phyloP scores from a whole-genome alignment of 2,329 filamentous ascomycete species.

The Gnomoniopsis sp. region DNA sequence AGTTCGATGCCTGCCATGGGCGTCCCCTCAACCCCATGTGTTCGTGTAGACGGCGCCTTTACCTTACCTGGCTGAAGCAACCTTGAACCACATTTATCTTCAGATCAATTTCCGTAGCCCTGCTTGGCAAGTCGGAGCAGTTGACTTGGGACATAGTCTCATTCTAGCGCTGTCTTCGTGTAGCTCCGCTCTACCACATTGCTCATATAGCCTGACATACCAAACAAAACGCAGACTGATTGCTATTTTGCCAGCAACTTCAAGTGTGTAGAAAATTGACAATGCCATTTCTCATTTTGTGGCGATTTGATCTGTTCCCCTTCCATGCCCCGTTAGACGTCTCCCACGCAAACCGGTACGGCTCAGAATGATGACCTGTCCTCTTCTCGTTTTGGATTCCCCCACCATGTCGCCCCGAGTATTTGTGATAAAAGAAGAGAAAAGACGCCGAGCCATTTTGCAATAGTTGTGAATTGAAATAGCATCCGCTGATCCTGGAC shows the following conservation, averaged over 20 bases:
- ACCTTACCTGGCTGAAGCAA: no score
- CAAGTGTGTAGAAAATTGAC: background rate
- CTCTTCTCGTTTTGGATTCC: background rate
- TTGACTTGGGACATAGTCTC: no score
- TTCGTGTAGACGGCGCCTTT: no score
- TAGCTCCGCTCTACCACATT: no score
- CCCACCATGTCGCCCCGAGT: background rate
- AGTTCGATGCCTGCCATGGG: background rate
- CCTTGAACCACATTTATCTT: no score
- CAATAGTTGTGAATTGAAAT: background rate
- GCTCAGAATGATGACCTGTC: background rate
- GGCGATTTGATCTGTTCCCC: background rate
- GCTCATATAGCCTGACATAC: no score
- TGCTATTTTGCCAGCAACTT: background rate
- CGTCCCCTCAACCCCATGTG: no score
- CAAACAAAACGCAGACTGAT: background rate
- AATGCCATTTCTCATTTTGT: constrained; percentile 13
- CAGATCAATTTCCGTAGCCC: no score
- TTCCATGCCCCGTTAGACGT: background rate
- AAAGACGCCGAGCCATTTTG: constrained; percentile 7
- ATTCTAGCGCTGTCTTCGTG: no score
- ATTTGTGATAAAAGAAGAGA: background rate
- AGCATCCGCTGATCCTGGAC: constrained; percentile 3
- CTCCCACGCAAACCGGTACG: background rate
- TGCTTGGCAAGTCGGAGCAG: no score